Percentiles rank a stretch among this genome's conserved stretches.
These are phyloP conservation scores for Meripilus lineatus DNA, from an alignment of 1,284 basidiomycete genomes.

Conservation along the genomic window DNA sequence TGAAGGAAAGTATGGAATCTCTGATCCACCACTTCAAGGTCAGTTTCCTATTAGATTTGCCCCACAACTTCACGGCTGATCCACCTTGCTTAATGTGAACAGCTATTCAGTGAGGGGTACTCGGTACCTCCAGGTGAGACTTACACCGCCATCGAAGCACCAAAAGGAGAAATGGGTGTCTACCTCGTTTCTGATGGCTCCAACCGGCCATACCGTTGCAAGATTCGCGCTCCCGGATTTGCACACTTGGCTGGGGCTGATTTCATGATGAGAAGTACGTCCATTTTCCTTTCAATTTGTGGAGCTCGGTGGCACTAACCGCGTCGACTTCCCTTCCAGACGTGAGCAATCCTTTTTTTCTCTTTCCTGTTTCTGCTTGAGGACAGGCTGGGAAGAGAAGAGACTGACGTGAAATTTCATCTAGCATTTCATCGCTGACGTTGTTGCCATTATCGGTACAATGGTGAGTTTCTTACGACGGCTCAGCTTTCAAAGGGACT, in stretches of 20 bases:
- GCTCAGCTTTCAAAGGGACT: not conserved
- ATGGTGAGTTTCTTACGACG: slow-evolving; percentile 56
- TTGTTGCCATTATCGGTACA: slow-evolving; percentile 91
- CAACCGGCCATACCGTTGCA: slow-evolving; percentile 91
- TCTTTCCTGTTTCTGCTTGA: no score
- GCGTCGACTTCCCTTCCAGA: no score
- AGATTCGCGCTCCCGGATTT: slow-evolving; percentile 92
- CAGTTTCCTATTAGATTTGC: slow-evolving; percentile 32
- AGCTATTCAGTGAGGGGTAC: slow-evolving; percentile 96
- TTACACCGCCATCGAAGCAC: slow-evolving; percentile 96
- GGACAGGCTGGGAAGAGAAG: no score
- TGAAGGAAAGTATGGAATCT: slow-evolving; percentile 99
- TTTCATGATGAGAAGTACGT: slow-evolving; percentile 90
- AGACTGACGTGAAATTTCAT: no score
- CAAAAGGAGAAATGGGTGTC: slow-evolving; percentile 98
- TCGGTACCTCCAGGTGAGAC: slow-evolving; percentile 98
- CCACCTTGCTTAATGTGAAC: no score
- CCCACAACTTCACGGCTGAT: not conserved
- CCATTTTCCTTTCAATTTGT: slow-evolving; percentile 3
- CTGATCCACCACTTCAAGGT: slow-evolving; percentile 99
- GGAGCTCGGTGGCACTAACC: no score
- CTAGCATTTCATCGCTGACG: slow-evolving; percentile 88
- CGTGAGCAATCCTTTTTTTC: slow-evolving; percentile 45
- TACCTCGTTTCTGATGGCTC: slow-evolving; percentile 94
- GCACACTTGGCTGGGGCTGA: slow-evolving; percentile 90